Percentiles rank a stretch among this genome's conserved stretches.
Conservation (phyloP, 495 filamentous ascomycete genomes). For the Xylaria venustula region DNA sequence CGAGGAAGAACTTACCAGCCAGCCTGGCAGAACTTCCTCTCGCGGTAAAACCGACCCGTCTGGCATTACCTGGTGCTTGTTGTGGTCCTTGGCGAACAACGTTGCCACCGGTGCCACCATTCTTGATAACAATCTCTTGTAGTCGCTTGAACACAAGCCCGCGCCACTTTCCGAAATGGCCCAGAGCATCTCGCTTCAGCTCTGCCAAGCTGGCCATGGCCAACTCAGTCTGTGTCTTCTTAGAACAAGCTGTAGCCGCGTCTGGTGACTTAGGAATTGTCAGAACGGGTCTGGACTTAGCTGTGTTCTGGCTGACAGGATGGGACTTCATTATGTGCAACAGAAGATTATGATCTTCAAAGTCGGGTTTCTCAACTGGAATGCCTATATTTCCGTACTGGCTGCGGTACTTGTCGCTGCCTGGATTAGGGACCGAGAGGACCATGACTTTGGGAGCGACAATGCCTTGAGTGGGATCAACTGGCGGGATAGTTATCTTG, state of each 20-base stretch:
- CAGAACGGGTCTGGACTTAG: conserved; percentile 6
- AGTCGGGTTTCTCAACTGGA: conserved; percentile 10
- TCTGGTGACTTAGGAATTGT: conserved; percentile 19
- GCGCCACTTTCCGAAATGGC: conserved; percentile 49
- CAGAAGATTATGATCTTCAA: conserved; percentile 11
- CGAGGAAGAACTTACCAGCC: conserved; percentile 30
- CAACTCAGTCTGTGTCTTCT: conserved; percentile 26
- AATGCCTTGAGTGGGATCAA: conserved; percentile 21
- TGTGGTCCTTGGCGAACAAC: conserved; percentile 13
- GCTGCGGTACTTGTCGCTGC: conserved; percentile 24
- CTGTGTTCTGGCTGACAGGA: background rate
- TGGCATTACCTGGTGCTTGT: conserved; percentile 22
- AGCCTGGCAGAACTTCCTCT: conserved; percentile 21
- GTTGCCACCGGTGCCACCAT: conserved; percentile 23
- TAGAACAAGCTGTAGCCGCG: conserved; percentile 8
- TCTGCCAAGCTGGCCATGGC: conserved; percentile 36
- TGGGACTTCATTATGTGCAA: conserved; percentile 14
- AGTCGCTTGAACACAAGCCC: conserved; percentile 33
- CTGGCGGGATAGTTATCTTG: conserved; percentile 18
- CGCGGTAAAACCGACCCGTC: conserved; percentile 16
- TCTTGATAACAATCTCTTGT: conserved; percentile 41
- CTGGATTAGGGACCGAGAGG: conserved; percentile 21
- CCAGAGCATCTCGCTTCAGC: conserved; percentile 41
- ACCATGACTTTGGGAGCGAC: conserved; percentile 16
- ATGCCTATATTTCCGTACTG: conserved; percentile 16